These are phyloP conservation scores for Zygotorulaspora mrakii DNA, from an alignment of 1,139 yeast species.

Conservation along the genomic window DNA sequence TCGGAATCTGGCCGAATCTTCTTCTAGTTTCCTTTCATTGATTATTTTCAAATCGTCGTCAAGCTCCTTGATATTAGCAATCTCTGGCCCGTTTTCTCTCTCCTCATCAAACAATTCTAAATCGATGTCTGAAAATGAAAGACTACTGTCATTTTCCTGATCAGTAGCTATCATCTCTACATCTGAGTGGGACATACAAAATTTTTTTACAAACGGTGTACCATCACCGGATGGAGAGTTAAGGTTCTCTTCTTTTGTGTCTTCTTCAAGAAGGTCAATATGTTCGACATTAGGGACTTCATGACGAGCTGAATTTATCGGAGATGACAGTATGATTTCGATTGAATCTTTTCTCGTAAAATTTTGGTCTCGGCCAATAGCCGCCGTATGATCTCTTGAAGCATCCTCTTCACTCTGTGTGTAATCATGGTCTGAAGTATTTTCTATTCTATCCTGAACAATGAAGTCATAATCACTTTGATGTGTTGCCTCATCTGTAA, in stretches of 20 bases:
- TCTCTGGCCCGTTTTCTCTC: constrained; percentile 31
- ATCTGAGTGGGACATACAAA: constrained; percentile 23
- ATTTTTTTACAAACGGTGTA: constrained; percentile 8
- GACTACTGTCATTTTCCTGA: constrained; percentile 17
- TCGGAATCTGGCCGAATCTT: constrained; percentile 9
- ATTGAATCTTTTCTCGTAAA: constrained; percentile 11
- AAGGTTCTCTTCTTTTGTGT: constrained; percentile 9
- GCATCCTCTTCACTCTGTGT: constrained; percentile 13
- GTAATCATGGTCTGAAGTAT: constrained; percentile 20
- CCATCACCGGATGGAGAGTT: constrained; percentile 9
- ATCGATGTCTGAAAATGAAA: constrained; percentile 31
- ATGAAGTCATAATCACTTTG: constrained; percentile 35
- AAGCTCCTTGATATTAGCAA: constrained; percentile 25
- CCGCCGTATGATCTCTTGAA: constrained; percentile 7
- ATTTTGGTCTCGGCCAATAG: constrained; percentile 9
- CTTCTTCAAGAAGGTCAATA: constrained; percentile 25
- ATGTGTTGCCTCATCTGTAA: constrained; percentile 24
- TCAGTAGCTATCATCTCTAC: constrained; percentile 23
- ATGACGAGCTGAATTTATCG: constrained; percentile 2
- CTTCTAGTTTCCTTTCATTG: constrained; percentile 30
- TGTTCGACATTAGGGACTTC: constrained; percentile 16
- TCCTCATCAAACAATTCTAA: constrained; percentile 37
- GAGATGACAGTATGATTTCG: constrained; percentile 19
- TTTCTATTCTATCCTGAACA: constrained; percentile 25
- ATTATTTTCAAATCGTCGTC: constrained; percentile 36